These are phyloP conservation scores for Platanthera zijinensis DNA, from an alignment of 106 monocot genomes.

Conservation along the genomic window DNA sequence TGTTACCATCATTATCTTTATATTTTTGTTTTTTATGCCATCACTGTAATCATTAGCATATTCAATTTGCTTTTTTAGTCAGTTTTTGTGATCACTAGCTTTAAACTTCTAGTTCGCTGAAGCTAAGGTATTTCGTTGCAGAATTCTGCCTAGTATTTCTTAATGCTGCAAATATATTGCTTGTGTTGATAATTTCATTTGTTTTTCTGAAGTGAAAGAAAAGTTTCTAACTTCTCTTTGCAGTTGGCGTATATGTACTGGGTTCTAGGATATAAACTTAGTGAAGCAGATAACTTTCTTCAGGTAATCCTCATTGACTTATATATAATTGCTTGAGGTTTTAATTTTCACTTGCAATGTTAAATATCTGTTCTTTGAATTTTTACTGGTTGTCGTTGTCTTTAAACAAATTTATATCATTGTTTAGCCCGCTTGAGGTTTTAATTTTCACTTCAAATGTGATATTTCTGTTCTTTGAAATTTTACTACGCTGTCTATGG, in stretches of 20 bases:
- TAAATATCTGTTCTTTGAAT: too few relatives aligned
- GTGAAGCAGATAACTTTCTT: slow-evolving; percentile 56
- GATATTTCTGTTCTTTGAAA: background rate
- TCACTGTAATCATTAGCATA: background rate
- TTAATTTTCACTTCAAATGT: background rate
- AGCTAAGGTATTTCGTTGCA: background rate
- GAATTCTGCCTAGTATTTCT: background rate
- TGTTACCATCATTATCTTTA: background rate
- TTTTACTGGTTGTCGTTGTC: too few relatives aligned
- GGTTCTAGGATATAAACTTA: slow-evolving; percentile 65
- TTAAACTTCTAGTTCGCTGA: background rate
- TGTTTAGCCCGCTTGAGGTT: background rate
- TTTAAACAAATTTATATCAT: too few relatives aligned
- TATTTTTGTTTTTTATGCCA: background rate
- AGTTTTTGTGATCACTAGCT: background rate
- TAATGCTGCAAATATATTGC: background rate
- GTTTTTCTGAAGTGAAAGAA: background rate
- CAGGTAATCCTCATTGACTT: slow-evolving; percentile 38
- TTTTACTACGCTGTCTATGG: background rate
- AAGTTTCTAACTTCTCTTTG: slow-evolving; percentile 8
- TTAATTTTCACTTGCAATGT: too few relatives aligned
- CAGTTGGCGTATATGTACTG: slow-evolving; percentile 94
- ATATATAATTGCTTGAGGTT: background rate
- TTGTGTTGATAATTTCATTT: background rate
- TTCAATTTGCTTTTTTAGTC: background rate